phyloP scores from a whole-genome alignment of 2,329 filamentous ascomycete genomes.

The Seiridium cupressi region DNA sequence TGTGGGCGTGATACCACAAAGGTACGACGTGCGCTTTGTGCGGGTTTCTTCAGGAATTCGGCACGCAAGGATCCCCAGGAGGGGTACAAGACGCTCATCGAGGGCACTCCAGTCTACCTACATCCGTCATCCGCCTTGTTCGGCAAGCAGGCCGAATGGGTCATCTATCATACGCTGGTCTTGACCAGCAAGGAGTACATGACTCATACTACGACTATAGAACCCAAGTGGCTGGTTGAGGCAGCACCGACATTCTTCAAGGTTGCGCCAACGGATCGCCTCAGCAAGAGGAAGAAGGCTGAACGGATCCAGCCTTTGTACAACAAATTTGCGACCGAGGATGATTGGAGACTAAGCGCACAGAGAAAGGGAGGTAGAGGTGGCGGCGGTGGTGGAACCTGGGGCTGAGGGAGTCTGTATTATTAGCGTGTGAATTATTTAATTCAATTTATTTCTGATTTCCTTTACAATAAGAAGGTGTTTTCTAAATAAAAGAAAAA shows the following conservation, averaged over 20 bases:
- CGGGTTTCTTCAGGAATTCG: conserved; percentile 92
- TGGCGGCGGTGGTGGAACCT: conserved; percentile 85
- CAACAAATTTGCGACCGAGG: conserved; percentile 87
- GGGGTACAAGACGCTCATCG: conserved; percentile 95
- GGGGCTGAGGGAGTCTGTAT: conserved; percentile 58
- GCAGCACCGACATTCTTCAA: conserved; percentile 99
- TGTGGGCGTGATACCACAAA: conserved; percentile 86
- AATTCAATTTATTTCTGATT: no score
- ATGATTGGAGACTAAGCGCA: conserved; percentile 91
- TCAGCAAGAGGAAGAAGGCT: conserved; percentile 89
- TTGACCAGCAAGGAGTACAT: conserved; percentile 98
- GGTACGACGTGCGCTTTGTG: conserved; percentile 85
- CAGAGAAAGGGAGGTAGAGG: conserved; percentile 82
- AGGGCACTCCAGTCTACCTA: conserved; percentile 91
- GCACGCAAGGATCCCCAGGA: conserved; percentile 95
- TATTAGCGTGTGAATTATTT: no score
- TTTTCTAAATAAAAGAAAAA: no score
- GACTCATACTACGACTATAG: conserved; percentile 89
- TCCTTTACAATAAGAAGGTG: no score
- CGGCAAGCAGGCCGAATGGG: conserved; percentile 93
- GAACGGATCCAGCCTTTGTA: conserved; percentile 95
- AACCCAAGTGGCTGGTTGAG: conserved; percentile 91
- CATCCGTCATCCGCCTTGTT: conserved; percentile 91
- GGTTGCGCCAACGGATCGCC: conserved; percentile 80
- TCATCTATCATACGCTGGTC: conserved; percentile 88